Percentiles rank a stretch among this genome's conserved stretches.
Conservation (phyloP, 1,284 basidiomycete genomes). For the Rhizoctonia solani region DNA sequence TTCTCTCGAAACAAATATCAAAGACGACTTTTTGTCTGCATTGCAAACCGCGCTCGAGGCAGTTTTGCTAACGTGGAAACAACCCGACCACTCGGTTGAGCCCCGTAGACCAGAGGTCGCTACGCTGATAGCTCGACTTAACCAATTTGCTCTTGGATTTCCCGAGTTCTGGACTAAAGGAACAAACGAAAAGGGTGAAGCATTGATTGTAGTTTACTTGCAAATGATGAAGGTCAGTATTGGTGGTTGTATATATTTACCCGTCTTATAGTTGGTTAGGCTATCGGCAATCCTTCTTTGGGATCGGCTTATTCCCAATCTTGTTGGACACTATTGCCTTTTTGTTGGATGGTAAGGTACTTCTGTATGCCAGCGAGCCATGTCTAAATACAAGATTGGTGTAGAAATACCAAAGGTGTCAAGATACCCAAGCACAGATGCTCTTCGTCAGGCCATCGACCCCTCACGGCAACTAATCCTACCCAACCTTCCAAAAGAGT, state of each 20-base stretch:
- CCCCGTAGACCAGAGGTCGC: slow-evolving; percentile 43
- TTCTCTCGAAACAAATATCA: slow-evolving; percentile 47
- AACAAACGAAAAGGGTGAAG: slow-evolving; percentile 54
- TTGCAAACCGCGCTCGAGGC: slow-evolving; percentile 55
- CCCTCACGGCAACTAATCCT: slow-evolving; percentile 55
- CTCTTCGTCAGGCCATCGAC: slow-evolving; percentile 65
- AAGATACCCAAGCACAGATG: slow-evolving; percentile 57
- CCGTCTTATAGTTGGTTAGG: slow-evolving; percentile 45
- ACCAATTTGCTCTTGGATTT: slow-evolving; percentile 74
- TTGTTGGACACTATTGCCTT: slow-evolving; percentile 74
- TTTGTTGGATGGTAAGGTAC: slow-evolving; percentile 66
- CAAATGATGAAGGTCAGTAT: slow-evolving; percentile 60
- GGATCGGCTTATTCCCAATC: slow-evolving; percentile 62
- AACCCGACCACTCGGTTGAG: slow-evolving; percentile 45
- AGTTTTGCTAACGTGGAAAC: slow-evolving; percentile 48
- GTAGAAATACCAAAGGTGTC: slow-evolving; percentile 64
- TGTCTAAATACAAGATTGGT: not conserved
- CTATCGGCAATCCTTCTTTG: slow-evolving; percentile 56
- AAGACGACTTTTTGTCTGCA: slow-evolving; percentile 58
- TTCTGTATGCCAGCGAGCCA: not conserved
- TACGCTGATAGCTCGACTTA: slow-evolving; percentile 58
- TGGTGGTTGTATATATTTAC: not conserved
- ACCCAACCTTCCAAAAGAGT: slow-evolving; percentile 55
- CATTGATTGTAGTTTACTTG: slow-evolving; percentile 55
- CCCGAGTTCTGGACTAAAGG: slow-evolving; percentile 61